A percentile compares a stretch with the other conserved stretches of the same genome.
phyloP scores from a whole-genome alignment of 2,329 filamentous ascomycete genomes.

The Zasmidium angulare region DNA sequence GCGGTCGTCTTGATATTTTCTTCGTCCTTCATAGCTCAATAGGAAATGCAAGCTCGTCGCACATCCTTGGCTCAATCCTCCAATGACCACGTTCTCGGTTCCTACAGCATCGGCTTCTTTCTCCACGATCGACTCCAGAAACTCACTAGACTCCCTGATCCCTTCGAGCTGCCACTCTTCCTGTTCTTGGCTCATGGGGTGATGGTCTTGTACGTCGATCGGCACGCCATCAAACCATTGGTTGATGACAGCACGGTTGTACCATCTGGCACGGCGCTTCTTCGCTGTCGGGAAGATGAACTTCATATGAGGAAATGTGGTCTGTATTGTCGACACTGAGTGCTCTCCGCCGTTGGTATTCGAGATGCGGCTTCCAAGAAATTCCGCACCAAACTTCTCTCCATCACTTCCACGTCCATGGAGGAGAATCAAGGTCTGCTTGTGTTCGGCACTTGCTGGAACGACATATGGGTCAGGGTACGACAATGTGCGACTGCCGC shows the following conservation, averaged over 20 bases:
- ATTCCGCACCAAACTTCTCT: conserved; percentile 38
- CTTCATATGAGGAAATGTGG: conserved; percentile 43
- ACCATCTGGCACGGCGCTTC: conserved; percentile 45
- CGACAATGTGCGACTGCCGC: background rate
- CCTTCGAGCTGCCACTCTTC: conserved; percentile 48
- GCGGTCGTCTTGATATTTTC: background rate
- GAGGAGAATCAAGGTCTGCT: conserved; percentile 14
- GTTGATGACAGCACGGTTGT: conserved; percentile 45
- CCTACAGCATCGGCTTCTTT: conserved; percentile 15
- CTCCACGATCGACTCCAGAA: conserved; percentile 17
- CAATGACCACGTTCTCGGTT: conserved; percentile 47
- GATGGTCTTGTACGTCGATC: conserved; percentile 2
- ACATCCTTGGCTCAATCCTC: conserved; percentile 56
- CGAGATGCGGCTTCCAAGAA: conserved; percentile 34
- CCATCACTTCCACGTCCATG: conserved; percentile 13
- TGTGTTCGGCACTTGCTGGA: background rate
- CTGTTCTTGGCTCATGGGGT: conserved; percentile 40
- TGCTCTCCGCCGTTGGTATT: conserved; percentile 11
- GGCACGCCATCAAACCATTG: conserved; percentile 55
- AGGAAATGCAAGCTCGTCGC: conserved; percentile 47
- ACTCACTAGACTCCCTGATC: conserved; percentile 42
- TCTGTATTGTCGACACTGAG: conserved; percentile 24
- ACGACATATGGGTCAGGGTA: background rate
- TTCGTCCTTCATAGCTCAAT: conserved; percentile 34
- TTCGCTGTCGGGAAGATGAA: conserved; percentile 55